Evolutionary conservation across 768 basidiomycete species (phyloP).

Genomic region (Goffeauzyma gilvescens): DNA sequence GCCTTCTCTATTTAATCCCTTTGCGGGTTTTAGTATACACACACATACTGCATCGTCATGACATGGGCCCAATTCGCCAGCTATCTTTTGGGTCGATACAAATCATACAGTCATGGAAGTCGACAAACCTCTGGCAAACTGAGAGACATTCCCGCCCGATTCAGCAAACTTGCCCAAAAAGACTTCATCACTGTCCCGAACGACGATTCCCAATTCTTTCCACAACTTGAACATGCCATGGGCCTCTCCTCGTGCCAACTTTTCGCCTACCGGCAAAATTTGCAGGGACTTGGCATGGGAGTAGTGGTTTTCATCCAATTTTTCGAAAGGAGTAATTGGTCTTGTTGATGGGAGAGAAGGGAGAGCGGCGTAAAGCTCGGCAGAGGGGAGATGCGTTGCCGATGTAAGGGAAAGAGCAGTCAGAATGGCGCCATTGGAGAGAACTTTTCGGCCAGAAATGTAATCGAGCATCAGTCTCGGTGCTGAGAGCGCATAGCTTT

Average conservation of each 20-base stretch:
- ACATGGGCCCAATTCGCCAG: no score
- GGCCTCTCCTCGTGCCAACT: constrained; percentile 49
- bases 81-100: no score
- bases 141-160: constrained; percentile 56
- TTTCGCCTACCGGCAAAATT: constrained; percentile 40
- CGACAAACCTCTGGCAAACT: constrained; percentile 49
- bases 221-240: constrained; percentile 57
- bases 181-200: constrained; percentile 45
- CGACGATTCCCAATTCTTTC: constrained; percentile 41
- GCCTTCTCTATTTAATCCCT: no score
- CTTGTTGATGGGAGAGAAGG: constrained; percentile 34
- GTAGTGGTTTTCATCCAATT: constrained; percentile 38
- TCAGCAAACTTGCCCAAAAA: constrained; percentile 65
- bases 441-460: constrained; percentile 46
- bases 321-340: constrained; percentile 41
- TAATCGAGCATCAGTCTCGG: constrained; percentile 63
- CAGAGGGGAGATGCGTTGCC: constrained; percentile 41
- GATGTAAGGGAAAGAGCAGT: constrained; percentile 50
- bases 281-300: constrained; percentile 43
- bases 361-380: constrained; percentile 50
- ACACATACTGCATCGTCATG: no score
- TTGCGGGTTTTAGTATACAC: no score
- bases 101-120: constrained; percentile 14
- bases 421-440: constrained; percentile 56
- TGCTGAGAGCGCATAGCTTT: constrained; percentile 57